Evolutionary conservation across 345 rosid species (phyloP), one percentile per base, ranked within the genome.

Genomic region (Stellera chamaejasme): DNA sequence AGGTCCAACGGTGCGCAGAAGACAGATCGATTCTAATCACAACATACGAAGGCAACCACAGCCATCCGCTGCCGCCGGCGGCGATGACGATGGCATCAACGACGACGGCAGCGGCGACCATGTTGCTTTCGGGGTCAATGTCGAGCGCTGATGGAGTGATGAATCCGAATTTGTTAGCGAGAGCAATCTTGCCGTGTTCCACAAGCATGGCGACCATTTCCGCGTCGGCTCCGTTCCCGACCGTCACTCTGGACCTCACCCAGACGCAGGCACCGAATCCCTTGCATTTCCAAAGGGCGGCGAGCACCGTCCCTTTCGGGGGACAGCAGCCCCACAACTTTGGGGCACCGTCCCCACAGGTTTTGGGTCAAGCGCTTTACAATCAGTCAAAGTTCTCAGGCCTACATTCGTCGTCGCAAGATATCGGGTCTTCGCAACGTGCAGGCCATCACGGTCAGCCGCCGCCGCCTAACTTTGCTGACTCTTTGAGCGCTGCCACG

Each of bases 61-160:
- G 80, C 69, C 99, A 93, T 61, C 99, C 97, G 0, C 69, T 93
- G 25, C 99, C 99, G 0, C 92, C 95, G 5, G 90, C 97, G 0
- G 99, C 99, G 0, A 78, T 93, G 66, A 88, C 97, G 0, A 89
- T 93, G 97, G 99, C 96, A 27, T 89, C 99, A 3, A 89, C 99
- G 2, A 93, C 99, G 12, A 10, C 86, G 0, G 96, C 97, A 0
- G 99, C 99, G 0, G 97, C 96, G 1, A 87, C 50, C 54, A 93
- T 89, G 99, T 43, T 93, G 50, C 84, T 93, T 27, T 89, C 99
- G 0, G 97, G 97, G 0, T 89, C 99, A 13, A 93, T 83, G 91
- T 79, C 97, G 6, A 93, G 97, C 64, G 80, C 83, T 10, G 99
- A 93, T 9, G 91, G 91, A 1, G 59, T 89, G 46, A 84, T 87